Evolutionary conservation across 2,329 filamentous ascomycete species (phyloP).

Genomic region (Knoxdaviesia capensis): DNA sequence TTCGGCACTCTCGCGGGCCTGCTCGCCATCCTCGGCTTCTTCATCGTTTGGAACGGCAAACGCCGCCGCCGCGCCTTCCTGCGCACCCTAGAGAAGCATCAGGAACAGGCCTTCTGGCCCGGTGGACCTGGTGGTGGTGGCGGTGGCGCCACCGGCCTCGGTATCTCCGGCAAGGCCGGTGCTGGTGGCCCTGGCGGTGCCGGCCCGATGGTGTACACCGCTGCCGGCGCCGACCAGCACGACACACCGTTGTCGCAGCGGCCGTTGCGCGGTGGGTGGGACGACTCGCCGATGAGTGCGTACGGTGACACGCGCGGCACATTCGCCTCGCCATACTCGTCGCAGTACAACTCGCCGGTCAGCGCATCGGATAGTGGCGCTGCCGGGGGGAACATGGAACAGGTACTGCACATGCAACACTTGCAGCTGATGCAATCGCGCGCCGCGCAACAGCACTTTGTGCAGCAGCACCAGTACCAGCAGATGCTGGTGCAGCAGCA

Average conservation of each 20-base stretch:
- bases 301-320: conserved; percentile 17
- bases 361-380: conserved; percentile 12
- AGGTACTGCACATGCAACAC: too few species aligned
- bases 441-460: too few species aligned
- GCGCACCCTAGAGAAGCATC: conserved; percentile 19
- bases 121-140: neutral
- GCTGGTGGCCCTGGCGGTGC: neutral
- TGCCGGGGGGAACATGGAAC: neutral
- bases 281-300: conserved; percentile 28
- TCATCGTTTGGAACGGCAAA: conserved; percentile 34
- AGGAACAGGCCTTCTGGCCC: conserved; percentile 1
- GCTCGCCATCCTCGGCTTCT: conserved; percentile 26
- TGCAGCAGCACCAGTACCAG: too few species aligned
- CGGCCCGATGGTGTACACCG: neutral
- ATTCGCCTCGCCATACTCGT: conserved; percentile 39
- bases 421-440: too few species aligned
- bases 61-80: conserved; percentile 32
- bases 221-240: conserved; percentile 3
- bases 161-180: conserved; percentile 1
- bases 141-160: neutral
- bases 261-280: conserved; percentile 27
- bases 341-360: conserved; percentile 37
- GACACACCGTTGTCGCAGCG: conserved; percentile 34
- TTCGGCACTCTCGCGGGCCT: conserved; percentile 27
- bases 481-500: too few species aligned